Conservation (phyloP, 2,329 filamentous ascomycete genomes). For the Cryoendolithus antarcticus region DNA sequence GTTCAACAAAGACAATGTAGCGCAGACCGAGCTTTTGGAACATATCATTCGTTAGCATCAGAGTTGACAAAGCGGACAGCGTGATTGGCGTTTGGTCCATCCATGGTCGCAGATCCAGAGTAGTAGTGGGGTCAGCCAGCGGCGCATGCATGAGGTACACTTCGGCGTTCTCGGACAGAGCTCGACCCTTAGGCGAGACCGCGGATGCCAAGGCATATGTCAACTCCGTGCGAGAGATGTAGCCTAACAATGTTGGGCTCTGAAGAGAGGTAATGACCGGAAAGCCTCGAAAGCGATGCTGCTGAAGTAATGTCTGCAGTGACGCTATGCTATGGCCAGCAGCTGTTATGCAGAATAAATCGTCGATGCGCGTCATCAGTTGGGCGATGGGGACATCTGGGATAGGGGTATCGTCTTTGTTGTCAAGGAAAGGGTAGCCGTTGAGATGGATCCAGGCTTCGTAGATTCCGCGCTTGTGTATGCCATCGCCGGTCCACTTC, state of each 20-base stretch:
- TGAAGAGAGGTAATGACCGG: slow-evolving; percentile 72
- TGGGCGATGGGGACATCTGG: slow-evolving; percentile 77
- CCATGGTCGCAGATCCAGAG: slow-evolving; percentile 85
- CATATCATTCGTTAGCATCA: slow-evolving; percentile 80
- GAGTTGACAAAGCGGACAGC: slow-evolving; percentile 59
- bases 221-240: slow-evolving; percentile 86
- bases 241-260: slow-evolving; percentile 72
- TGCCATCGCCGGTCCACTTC: slow-evolving; percentile 96
- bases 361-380: slow-evolving; percentile 86
- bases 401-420: slow-evolving; percentile 62
- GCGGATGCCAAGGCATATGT: slow-evolving; percentile 62
- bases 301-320: slow-evolving; percentile 57
- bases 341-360: slow-evolving; percentile 75
- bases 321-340: slow-evolving; percentile 69
- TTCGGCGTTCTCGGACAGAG: slow-evolving; percentile 55
- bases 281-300: slow-evolving; percentile 76
- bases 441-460: slow-evolving; percentile 96
- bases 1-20: slow-evolving; percentile 78
- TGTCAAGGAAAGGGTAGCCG: slow-evolving; percentile 90
- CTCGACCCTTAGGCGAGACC: slow-evolving; percentile 33
- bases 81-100: slow-evolving; percentile 98
- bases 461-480: slow-evolving; percentile 87
- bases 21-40: slow-evolving; percentile 89
- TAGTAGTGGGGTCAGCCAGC: slow-evolving; percentile 62
- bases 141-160: slow-evolving; percentile 77